Evolutionary conservation across 179 eudicot species (phyloP), one percentile per base, ranked within the genome.

Genomic region (Silene coronaria): DNA sequence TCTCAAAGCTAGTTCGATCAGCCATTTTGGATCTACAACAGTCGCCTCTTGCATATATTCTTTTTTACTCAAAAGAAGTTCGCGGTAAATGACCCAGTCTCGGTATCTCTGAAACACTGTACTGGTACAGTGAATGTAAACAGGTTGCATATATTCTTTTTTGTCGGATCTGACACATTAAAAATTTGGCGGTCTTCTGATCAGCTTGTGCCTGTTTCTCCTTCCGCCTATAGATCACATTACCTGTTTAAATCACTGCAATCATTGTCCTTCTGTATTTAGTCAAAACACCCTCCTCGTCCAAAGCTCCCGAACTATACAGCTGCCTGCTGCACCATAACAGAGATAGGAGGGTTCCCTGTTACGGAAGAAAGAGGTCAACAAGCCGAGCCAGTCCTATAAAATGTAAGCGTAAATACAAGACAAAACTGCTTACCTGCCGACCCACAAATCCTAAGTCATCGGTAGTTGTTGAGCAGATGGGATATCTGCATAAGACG

Each of bases 141-240:
- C 94, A 3, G 96, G 96, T 83, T 93, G 98, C 45, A 36, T 36
- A 36, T 8, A 8, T 36, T 36, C 11, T 36, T 36, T 36, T 36
- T 36, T 8, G 11, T 36, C 45, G 45, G 11, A 36, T 36, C 45
- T 36, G 45, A 36, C 45, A 36, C 45, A 75, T 93, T 93, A 89
- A 95, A 86, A 95, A 92, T 74, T 95, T 95, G 63, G 99, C 96
- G 78, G 88, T 87, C 80, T 89, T 92, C 75, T 95, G 96, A 75
- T 92, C 99, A 8, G 97, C 97, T 82, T 89, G 93, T 28, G 97
- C 99, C 82, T 95, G 97, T 73, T 95, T 95, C 78, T 95, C 99
- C 82, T 91, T 81, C 0, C 97, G 99, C 71, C 99, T 84, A 81
- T 92, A 91, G 63, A 92, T 92, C 30, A 92, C 81, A 74, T 95